A percentile compares a stretch with the other conserved stretches of the same genome.
phyloP scores from a whole-genome alignment of 306 rosid genomes.

The Vigna hirtella region DNA sequence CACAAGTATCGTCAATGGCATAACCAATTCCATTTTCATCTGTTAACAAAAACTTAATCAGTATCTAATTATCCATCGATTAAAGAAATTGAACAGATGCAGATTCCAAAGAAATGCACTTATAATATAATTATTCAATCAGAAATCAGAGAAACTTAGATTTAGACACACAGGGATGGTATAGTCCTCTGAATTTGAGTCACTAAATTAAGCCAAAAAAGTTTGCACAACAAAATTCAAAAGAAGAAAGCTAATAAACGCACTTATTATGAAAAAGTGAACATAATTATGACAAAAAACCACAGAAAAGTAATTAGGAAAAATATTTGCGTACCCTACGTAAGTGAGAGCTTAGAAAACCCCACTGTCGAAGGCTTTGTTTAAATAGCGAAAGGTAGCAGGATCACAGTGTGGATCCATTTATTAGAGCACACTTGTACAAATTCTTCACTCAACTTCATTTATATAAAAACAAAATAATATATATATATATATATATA shows the following conservation, averaged over 20 bases:
- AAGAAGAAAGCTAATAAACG: neutral
- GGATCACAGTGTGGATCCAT: too few species aligned
- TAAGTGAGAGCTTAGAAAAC: too few species aligned
- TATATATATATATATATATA: too few species aligned
- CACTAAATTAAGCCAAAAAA: neutral
- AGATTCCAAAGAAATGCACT: conserved; percentile 3
- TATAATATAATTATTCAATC: conserved; percentile 8
- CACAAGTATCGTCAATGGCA: conserved; percentile 40
- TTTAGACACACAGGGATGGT: neutral
- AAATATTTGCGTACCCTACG: too few species aligned
- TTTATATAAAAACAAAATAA: too few species aligned
- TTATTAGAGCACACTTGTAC: too few species aligned
- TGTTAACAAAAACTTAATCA: conserved; percentile 40
- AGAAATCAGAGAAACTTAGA: conserved; percentile 1
- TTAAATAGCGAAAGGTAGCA: too few species aligned
- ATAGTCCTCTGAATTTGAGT: neutral
- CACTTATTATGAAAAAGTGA: too few species aligned
- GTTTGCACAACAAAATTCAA: neutral
- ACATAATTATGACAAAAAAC: too few species aligned
- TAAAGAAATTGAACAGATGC: neutral
- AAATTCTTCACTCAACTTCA: too few species aligned
- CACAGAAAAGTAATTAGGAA: too few species aligned
- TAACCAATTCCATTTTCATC: conserved; percentile 50
- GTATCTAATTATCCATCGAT: neutral
- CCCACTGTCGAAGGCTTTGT: too few species aligned